Percentiles rank a stretch among this genome's conserved stretches.
Evolutionary conservation across 768 basidiomycete species (phyloP).

Genomic region (Termitomyces sp.): DNA sequence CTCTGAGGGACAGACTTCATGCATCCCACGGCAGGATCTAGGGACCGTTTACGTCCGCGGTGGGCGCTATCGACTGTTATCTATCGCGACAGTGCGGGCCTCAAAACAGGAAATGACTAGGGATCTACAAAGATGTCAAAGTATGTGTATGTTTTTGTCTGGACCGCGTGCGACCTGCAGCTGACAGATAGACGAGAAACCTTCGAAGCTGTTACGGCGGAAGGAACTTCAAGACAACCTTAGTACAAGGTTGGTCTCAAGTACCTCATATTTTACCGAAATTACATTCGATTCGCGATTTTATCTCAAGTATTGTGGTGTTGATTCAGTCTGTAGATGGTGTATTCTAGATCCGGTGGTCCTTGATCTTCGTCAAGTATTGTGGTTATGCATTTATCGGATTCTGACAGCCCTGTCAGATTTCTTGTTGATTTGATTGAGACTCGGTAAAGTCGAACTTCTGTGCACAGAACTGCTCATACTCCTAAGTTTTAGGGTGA

Average conservation of each 20-base stretch:
- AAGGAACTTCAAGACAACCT: constrained; percentile 37
- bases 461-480: not conserved
- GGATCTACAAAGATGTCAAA: no score
- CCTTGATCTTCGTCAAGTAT: constrained; percentile 29
- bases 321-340: no score
- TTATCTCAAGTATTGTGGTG: not conserved
- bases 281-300: constrained; percentile 25
- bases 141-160: no score
- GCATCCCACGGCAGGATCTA: constrained; percentile 69
- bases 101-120: no score
- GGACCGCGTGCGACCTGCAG: not conserved
- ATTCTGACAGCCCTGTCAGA: constrained; percentile 34
- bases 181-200: constrained; percentile 33
- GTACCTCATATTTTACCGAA: constrained; percentile 67
- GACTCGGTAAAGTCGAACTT: constrained; percentile 28
- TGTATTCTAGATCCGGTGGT: no score
- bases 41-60: constrained; percentile 21
- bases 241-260: constrained; percentile 25
- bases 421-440: constrained; percentile 49
- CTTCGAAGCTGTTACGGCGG: constrained; percentile 28
- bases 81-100: no score
- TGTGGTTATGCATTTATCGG: not conserved
- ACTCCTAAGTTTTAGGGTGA: no score
- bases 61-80: no score
- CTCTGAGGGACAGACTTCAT: constrained; percentile 48